These are phyloP conservation scores for Rubia tinctorum DNA, from an alignment of 305 asterid genomes.

Conservation along the genomic window DNA sequence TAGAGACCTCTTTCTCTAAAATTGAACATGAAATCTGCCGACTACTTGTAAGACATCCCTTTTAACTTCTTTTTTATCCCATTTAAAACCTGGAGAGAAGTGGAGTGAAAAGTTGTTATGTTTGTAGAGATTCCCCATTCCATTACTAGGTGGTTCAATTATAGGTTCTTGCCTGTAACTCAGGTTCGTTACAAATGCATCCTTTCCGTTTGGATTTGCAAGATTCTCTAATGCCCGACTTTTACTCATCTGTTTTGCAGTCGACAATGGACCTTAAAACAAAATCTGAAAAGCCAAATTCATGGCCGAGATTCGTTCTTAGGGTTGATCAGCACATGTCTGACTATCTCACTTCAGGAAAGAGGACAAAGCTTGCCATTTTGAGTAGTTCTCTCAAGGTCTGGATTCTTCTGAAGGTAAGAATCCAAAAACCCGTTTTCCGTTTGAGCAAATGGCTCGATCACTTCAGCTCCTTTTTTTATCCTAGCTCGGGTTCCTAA, in stretches of 20 bases:
- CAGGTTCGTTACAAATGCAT: neutral
- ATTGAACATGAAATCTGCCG: conserved; percentile 93
- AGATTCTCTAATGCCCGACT: conserved; percentile 13
- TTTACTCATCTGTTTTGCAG: conserved; percentile 35
- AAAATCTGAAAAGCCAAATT: conserved; percentile 68
- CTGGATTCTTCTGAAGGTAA: conserved; percentile 94
- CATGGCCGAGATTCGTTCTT: conserved; percentile 88
- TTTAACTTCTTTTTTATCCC: neutral
- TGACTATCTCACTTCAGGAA: conserved; percentile 85
- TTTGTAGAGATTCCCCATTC: neutral
- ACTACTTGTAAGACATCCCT: conserved; percentile 56
- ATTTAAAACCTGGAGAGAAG: conserved; percentile 1
- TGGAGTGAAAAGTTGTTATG: neutral
- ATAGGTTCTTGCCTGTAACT: neutral
- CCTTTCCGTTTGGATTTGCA: conserved; percentile 6
- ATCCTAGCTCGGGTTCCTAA: conserved; percentile 4
- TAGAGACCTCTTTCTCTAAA: conserved; percentile 91
- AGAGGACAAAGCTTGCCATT: conserved; percentile 78
- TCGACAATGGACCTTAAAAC: conserved; percentile 65
- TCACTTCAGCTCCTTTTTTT: neutral
- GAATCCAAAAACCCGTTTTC: conserved; percentile 11
- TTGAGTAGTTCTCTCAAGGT: conserved; percentile 97
- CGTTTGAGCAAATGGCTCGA: neutral
- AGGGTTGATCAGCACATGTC: conserved; percentile 94
- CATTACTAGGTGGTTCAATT: neutral